Base-by-base conservation (phyloP, 495 filamentous ascomycete species). In the Xylaria grammica region DNA sequence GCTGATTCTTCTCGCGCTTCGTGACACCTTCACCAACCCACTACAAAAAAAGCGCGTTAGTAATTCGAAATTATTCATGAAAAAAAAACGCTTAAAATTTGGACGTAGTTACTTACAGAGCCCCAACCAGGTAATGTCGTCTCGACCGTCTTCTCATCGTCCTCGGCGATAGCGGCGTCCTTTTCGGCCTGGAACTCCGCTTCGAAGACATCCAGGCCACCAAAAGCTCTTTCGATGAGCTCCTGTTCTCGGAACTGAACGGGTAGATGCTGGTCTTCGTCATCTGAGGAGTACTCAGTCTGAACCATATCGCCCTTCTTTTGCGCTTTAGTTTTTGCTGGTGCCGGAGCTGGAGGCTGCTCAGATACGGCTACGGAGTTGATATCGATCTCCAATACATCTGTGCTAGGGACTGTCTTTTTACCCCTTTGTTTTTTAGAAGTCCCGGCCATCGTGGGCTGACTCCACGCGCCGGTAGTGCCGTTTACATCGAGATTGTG, bases 51-150 rank as follows among this genome's bases (percentile, higher is more conserved):
- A 4, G 15, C n/a, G 50, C 10, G 24, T 64, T 49, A 64, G 62
- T 38, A n/a, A 3, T 34, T 34, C 5, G 26, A 11, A 10, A 4
- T 15, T 24, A 24, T 48, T 34, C 19, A 17, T n/a, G 26, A 3
- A 17, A 93, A 30, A 2, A 49, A 36, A 19, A 5, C 3, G 32
- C 13, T 29, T 10, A 8, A 52, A 13, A 15, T 24, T 15, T 30
- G 42, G 34, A 24, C n/a, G 29, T 6, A 11, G 24, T 49, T 27
- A 64, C 62, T 64, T 64, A 64, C 62, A 4, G 62, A 49, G 32
- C 95, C 95, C 95, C 95, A 99, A 56, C 95, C 95, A 1, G 92
- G 92, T 2, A 99, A 82, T 0, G 91, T 92, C 57, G 90, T 90
- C 74, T 96, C 92, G 22, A 93, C 77, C 30, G 92, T 82, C 75